Conservation (phyloP, 2,329 filamentous ascomycete genomes). For the Aureobasidium sp. region DNA sequence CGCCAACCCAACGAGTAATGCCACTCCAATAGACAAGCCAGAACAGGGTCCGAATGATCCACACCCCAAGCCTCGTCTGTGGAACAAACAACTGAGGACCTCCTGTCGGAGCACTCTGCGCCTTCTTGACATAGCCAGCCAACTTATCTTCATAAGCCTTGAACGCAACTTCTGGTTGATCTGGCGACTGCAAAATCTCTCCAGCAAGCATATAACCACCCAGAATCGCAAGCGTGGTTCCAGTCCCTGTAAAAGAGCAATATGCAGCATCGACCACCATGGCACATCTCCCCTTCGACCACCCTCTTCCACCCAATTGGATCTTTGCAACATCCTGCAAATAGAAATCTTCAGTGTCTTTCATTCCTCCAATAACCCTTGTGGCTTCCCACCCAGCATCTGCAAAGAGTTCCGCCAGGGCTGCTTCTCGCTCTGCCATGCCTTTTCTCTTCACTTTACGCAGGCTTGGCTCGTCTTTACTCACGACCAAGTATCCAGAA, state of each 20-base stretch:
- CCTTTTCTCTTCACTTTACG: conserved; percentile 5
- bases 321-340: conserved; percentile 22
- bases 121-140: conserved; percentile 20
- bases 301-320: conserved; percentile 21
- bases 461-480: background rate
- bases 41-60: background rate
- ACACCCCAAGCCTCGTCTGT: conserved; percentile 20
- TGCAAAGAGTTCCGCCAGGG: conserved; percentile 21
- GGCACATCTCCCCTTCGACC: conserved; percentile 26
- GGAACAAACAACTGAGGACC: conserved; percentile 23
- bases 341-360: conserved; percentile 23
- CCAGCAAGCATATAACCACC: conserved; percentile 23
- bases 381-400: conserved; percentile 26
- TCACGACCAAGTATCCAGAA: background rate
- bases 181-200: conserved; percentile 17
- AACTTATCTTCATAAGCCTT: conserved; percentile 23
- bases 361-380: conserved; percentile 32
- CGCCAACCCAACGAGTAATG: background rate
- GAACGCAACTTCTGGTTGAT: conserved; percentile 21
- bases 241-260: conserved; percentile 19
- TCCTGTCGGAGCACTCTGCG: conserved; percentile 25
- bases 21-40: background rate
- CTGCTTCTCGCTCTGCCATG: conserved; percentile 18
- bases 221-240: conserved; percentile 20
- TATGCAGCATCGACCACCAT: conserved; percentile 23